A percentile compares a stretch with the other conserved stretches of the same genome.
These are phyloP conservation scores for Solanum phureja DNA, from an alignment of 257 asterid species.

Conservation along the genomic window DNA sequence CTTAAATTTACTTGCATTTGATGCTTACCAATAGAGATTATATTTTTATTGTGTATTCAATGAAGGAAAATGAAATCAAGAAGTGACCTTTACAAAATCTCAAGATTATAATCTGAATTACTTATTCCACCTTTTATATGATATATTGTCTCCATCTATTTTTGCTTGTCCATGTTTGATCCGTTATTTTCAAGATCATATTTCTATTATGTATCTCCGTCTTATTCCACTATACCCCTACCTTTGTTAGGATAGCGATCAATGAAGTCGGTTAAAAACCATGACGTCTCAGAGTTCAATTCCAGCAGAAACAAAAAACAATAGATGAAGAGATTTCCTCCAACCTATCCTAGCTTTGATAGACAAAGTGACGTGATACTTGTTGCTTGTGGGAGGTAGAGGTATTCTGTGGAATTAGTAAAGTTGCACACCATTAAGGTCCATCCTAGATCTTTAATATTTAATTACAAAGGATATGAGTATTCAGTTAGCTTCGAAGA, in stretches of 20 bases:
- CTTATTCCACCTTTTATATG: too few species aligned
- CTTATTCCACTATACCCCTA: too few species aligned
- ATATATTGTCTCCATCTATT: rapidly evolving
- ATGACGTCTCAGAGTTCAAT: too few species aligned
- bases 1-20: too few species aligned
- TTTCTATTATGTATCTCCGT: too few species aligned
- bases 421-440: not conserved
- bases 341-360: too few species aligned
- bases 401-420: too few species aligned
- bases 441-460: not conserved
- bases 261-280: too few species aligned
- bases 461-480: not conserved
- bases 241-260: too few species aligned
- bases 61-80: not conserved
- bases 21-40: not conserved
- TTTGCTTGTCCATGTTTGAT: too few species aligned
- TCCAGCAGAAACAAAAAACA: not conserved
- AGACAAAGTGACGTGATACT: not conserved
- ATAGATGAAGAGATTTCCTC: not conserved
- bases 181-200: too few species aligned
- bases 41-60: not conserved
- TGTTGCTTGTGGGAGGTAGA: not conserved
- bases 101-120: too few species aligned
- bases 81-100: not conserved
- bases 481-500: not conserved